Percentiles rank a stretch among this genome's conserved stretches.
Conservation (phyloP, 257 asterid species). For the Anisodus tanguticus region DNA sequence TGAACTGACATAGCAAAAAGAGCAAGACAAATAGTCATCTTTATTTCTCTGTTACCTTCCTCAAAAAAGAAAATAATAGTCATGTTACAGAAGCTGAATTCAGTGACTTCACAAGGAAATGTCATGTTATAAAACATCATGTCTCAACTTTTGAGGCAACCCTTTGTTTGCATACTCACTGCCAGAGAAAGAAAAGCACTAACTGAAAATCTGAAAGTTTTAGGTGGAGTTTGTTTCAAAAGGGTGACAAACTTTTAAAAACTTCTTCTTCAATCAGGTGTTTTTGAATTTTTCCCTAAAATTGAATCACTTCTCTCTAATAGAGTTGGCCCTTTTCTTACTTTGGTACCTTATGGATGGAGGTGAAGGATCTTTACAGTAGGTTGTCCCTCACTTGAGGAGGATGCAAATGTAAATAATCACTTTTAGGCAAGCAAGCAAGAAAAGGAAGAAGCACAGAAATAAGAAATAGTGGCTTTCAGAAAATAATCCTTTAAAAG, state of each 20-base stretch:
- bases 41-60: not conserved
- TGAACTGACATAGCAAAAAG: slow-evolving; percentile 2
- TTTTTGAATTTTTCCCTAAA: not conserved
- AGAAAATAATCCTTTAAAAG: not conserved
- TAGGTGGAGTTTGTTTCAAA: not conserved
- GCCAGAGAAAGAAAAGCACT: not conserved
- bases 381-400: not conserved
- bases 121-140: not conserved
- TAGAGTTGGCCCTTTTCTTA: not conserved
- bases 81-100: not conserved
- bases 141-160: slow-evolving; percentile 24
- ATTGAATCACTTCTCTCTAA: not conserved
- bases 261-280: not conserved
- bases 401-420: not conserved
- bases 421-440: not conserved
- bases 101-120: slow-evolving; percentile 21
- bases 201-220: slow-evolving; percentile 22
- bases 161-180: not conserved
- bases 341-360: slow-evolving; percentile 5
- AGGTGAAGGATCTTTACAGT: not conserved
- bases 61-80: not conserved
- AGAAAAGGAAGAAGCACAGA: slow-evolving; percentile 11
- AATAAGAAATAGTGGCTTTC: not conserved
- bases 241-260: not conserved
- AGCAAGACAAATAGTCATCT: slow-evolving; percentile 14